Evolutionary conservation across 306 rosid species (phyloP).

Genomic region (Phaseolus lunatus): DNA sequence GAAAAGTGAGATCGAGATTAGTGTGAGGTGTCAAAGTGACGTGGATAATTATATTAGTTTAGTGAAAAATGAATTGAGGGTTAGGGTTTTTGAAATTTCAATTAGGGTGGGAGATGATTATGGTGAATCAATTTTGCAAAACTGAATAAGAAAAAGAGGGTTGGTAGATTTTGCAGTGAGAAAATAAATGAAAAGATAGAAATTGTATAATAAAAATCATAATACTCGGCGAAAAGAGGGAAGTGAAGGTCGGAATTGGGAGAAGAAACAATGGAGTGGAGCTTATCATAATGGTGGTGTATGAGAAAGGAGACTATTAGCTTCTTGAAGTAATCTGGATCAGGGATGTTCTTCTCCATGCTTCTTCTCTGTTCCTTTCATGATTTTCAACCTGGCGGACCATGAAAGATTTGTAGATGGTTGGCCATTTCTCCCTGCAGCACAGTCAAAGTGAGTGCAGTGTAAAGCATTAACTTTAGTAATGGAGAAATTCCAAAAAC

Average conservation of each 20-base stretch:
- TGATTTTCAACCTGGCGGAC: too few species aligned
- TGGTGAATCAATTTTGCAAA: slow-evolving; percentile 80
- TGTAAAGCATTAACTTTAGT: too few species aligned
- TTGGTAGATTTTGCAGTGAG: background rate
- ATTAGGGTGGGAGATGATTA: too few species aligned
- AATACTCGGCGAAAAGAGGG: slow-evolving; percentile 71
- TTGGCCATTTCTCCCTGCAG: too few species aligned
- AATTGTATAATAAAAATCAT: slow-evolving; percentile 7
- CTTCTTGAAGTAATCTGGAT: slow-evolving; percentile 45
- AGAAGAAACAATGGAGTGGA: slow-evolving; percentile 67
- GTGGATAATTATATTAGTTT: too few species aligned
- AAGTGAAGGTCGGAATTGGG: slow-evolving; percentile 72
- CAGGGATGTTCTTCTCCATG: background rate
- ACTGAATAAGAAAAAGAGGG: slow-evolving; percentile 43
- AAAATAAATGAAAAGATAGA: background rate
- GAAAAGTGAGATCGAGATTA: too few species aligned
- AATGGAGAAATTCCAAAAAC: too few species aligned
- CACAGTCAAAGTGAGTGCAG: too few species aligned
- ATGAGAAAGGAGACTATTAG: slow-evolving; percentile 64
- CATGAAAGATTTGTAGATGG: too few species aligned
- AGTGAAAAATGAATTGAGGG: too few species aligned
- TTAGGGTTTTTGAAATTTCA: too few species aligned
- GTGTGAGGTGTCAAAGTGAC: too few species aligned
- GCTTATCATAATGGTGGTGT: slow-evolving; percentile 60
- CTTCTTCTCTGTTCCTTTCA: background rate